Evolutionary conservation across 2,329 filamentous ascomycete genomes (phyloP).

Genomic region (Alternaria solani): DNA sequence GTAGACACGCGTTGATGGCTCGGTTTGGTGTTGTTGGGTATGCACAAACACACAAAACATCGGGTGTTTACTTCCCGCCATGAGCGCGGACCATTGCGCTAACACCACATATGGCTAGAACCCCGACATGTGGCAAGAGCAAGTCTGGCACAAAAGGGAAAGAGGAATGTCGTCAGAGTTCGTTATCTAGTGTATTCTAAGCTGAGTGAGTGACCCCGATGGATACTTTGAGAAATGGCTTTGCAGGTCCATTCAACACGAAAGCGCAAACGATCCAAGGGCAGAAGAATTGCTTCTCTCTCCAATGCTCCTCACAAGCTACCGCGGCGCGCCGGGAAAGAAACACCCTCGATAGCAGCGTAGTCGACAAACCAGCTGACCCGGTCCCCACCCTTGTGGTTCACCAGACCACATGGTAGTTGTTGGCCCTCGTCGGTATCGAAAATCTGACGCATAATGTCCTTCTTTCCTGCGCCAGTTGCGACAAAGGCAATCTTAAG

Average conservation of each 20-base stretch:
- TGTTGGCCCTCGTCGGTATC: conserved; percentile 74
- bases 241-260: conserved; percentile 27
- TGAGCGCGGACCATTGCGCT: conserved; percentile 13
- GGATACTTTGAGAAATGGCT: conserved; percentile 32
- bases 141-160: background rate
- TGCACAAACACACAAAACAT: conserved; percentile 14
- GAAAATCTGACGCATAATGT: conserved; percentile 91
- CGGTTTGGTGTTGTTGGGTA: conserved; percentile 4
- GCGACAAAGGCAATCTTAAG: conserved; percentile 90
- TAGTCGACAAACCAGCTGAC: conserved; percentile 96
- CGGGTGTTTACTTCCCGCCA: conserved; percentile 10
- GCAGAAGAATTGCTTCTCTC: background rate
- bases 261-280: conserved; percentile 34
- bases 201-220: conserved; percentile 30
- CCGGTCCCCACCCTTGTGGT: conserved; percentile 81
- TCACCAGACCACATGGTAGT: conserved; percentile 87
- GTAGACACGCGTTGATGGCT: conserved; percentile 6
- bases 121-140: conserved; percentile 5
- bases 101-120: conserved; percentile 7
- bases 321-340: conserved; percentile 75
- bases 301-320: conserved; percentile 58
- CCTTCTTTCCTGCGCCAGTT: conserved; percentile 88
- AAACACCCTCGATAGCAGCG: conserved; percentile 83
- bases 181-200: conserved; percentile 36
- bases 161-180: conserved; percentile 10